phyloP scores from a whole-genome alignment of 495 filamentous ascomycete species.

The Cetradonia linearis region DNA sequence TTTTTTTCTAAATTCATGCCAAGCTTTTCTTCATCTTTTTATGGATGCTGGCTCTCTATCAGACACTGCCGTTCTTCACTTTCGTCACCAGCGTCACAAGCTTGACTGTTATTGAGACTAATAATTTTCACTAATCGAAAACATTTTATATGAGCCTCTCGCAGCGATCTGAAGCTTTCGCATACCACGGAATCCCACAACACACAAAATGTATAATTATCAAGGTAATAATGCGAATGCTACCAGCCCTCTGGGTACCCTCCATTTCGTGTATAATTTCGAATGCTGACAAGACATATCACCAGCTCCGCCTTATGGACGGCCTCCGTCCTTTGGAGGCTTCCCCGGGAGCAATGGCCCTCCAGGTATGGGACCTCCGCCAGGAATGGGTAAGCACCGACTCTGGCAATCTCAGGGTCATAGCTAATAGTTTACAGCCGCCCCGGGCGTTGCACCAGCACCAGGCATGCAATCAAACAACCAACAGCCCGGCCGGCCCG shows the following conservation, averaged over 20 bases:
- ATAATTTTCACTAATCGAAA: not conserved
- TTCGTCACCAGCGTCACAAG: not conserved
- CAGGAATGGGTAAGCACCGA: slow-evolving; percentile 66
- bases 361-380: slow-evolving; percentile 63
- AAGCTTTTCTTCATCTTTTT: no score
- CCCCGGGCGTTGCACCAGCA: slow-evolving; percentile 67
- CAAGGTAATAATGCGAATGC: slow-evolving; percentile 46
- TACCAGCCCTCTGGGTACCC: not conserved
- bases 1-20: no score
- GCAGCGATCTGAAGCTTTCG: not conserved
- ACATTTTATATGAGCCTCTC: not conserved
- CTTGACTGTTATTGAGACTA: not conserved
- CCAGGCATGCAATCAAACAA: slow-evolving; percentile 66
- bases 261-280: slow-evolving; percentile 18
- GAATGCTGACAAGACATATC: not conserved
- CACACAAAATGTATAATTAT: slow-evolving; percentile 63
- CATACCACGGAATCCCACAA: not conserved
- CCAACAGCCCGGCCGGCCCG: slow-evolving; percentile 60
- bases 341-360: slow-evolving; percentile 53
- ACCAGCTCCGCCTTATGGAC: slow-evolving; percentile 53
- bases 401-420: slow-evolving; percentile 14
- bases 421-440: slow-evolving; percentile 51
- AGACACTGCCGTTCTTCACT: not conserved
- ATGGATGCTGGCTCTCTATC: not conserved
- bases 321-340: slow-evolving; percentile 58